Evolutionary conservation across 176 grass and related monocot genomes (phyloP).

Genomic region (Carex littledalei): DNA sequence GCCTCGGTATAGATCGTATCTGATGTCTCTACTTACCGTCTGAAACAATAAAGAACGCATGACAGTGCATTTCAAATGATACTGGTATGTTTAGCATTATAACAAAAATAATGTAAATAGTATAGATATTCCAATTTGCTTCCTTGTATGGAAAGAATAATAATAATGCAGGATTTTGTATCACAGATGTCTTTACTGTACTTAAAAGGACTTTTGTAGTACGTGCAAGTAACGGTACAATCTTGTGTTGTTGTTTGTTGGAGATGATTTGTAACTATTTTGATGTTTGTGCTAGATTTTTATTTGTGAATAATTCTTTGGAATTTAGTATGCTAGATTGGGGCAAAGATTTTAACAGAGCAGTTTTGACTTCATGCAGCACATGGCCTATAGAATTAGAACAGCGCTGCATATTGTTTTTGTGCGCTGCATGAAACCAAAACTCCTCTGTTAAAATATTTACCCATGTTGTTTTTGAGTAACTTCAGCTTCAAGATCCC

Average conservation of each 20-base stretch:
- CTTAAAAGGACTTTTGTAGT: background rate
- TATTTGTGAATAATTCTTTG: background rate
- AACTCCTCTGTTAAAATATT: too few species aligned
- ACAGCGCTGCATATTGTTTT: too few species aligned
- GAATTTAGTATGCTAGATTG: background rate
- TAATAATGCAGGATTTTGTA: background rate
- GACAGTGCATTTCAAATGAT: background rate
- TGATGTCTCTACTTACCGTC: background rate
- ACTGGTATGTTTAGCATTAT: background rate
- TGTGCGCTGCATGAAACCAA: too few species aligned
- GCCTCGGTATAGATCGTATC: background rate
- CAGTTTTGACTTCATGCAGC: too few species aligned
- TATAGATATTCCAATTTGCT: background rate
- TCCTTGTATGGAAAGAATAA: background rate
- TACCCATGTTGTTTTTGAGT: background rate
- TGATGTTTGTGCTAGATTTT: background rate
- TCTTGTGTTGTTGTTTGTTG: background rate
- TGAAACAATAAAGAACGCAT: background rate
- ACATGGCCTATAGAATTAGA: too few species aligned
- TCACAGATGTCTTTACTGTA: background rate
- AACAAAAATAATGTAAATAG: background rate
- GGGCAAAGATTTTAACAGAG: too few species aligned
- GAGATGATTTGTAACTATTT: background rate
- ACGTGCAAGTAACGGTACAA: background rate
- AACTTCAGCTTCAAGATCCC: background rate